A percentile compares a stretch with the other conserved stretches of the same genome.
phyloP scores from a whole-genome alignment of 495 filamentous ascomycete genomes.

The Parachaetomium inaequale region DNA sequence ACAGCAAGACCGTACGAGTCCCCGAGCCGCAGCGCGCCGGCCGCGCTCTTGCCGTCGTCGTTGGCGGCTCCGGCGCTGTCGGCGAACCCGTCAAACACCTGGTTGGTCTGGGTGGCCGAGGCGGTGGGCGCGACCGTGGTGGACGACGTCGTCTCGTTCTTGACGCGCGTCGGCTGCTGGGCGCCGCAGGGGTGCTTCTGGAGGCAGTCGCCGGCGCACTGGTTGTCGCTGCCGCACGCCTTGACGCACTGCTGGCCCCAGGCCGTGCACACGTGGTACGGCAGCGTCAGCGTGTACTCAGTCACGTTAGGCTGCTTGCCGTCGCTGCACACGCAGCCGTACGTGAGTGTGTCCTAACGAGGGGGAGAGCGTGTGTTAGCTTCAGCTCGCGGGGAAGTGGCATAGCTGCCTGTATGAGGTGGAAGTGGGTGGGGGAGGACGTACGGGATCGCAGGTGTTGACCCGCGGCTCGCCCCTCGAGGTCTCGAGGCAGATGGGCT shows the following conservation, averaged over 20 bases:
- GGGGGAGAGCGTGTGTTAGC: constrained; percentile 17
- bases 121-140: constrained; percentile 45
- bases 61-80: constrained; percentile 32
- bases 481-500: constrained; percentile 73
- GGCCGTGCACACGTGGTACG: constrained; percentile 77
- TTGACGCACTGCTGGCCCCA: constrained; percentile 67
- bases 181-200: constrained; percentile 77
- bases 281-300: constrained; percentile 81
- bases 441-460: constrained; percentile 72
- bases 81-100: constrained; percentile 50
- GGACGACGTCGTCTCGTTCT: constrained; percentile 50
- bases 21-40: constrained; percentile 48
- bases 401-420: too few relatives aligned
- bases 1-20: constrained; percentile 56
- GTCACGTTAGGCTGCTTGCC: constrained; percentile 67
- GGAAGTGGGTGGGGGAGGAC: constrained; percentile 27
- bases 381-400: too few relatives aligned
- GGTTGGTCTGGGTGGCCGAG: constrained; percentile 35
- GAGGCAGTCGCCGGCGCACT: constrained; percentile 63
- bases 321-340: constrained; percentile 74
- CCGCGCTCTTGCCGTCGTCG: constrained; percentile 28
- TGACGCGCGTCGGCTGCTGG: constrained; percentile 59
- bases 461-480: constrained; percentile 45
- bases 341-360: constrained; percentile 59
- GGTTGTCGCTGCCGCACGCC: constrained; percentile 55